phyloP scores from a whole-genome alignment of 495 filamentous ascomycete genomes.

The Collariella sp. region DNA sequence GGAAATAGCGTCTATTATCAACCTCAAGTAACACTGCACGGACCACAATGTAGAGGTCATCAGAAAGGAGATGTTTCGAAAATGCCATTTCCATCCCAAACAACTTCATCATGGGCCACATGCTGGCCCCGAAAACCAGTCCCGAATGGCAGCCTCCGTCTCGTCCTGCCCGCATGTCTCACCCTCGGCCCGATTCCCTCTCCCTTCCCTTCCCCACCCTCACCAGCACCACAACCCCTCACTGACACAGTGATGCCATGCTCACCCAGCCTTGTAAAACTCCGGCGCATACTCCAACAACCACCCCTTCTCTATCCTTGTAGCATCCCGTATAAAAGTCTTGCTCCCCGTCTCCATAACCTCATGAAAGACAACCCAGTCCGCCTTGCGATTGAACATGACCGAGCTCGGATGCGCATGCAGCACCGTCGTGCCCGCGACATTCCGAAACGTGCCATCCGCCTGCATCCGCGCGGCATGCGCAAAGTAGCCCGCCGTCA shows the following conservation, averaged over 20 bases:
- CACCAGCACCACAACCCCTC: no score
- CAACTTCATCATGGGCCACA: no score
- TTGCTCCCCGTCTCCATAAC: slow-evolving; percentile 87
- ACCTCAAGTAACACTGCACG: not conserved
- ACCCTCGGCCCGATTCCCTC: slow-evolving; percentile 2
- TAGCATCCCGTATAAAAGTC: slow-evolving; percentile 84
- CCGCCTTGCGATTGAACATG: slow-evolving; percentile 96
- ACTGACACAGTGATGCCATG: no score
- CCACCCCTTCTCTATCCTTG: slow-evolving; percentile 85
- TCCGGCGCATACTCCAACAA: slow-evolving; percentile 80
- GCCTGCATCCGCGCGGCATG: slow-evolving; percentile 94
- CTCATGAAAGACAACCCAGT: slow-evolving; percentile 97
- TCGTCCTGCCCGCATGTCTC: not conserved
- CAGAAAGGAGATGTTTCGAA: no score
- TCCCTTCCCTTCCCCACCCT: not conserved
- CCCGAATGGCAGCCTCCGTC: not conserved
- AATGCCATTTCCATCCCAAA: no score
- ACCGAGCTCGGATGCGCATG: slow-evolving; percentile 88
- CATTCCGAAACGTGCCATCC: slow-evolving; percentile 81
- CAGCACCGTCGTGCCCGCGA: slow-evolving; percentile 62
- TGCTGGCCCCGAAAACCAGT: not conserved
- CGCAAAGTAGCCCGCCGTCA: slow-evolving; percentile 88
- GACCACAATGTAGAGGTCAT: no score
- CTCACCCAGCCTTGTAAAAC: slow-evolving; percentile 57
- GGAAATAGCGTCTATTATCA: not conserved